Conservation (phyloP, 495 filamentous ascomycete species). For the Cercophora scortea region DNA sequence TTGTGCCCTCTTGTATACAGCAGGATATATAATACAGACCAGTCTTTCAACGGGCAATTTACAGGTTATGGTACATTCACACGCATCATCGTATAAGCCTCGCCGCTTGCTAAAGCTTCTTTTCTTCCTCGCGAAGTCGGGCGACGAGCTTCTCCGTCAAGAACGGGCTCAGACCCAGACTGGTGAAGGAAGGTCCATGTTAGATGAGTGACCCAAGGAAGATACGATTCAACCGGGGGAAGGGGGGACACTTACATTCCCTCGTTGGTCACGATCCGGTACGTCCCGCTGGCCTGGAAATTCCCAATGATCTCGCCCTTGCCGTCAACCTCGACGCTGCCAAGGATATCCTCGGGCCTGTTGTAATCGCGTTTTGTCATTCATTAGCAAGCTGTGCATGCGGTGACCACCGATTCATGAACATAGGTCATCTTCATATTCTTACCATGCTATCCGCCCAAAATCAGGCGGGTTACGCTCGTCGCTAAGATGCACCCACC, state of each 20-base stretch:
- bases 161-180: conserved; percentile 18
- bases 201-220: not conserved
- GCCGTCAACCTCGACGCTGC: conserved; percentile 79
- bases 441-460: conserved; percentile 72
- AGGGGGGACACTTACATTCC: conserved; percentile 51
- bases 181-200: not conserved
- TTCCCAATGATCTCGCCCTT: conserved; percentile 60
- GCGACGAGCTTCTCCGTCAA: conserved; percentile 17
- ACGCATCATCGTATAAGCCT: too few relatives aligned
- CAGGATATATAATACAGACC: too few relatives aligned
- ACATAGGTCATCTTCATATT: too few relatives aligned
- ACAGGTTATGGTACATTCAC: too few relatives aligned
- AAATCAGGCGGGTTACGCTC: conserved; percentile 75
- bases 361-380: too few relatives aligned
- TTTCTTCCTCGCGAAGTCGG: conserved; percentile 17
- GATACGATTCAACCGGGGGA: too few relatives aligned
- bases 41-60: too few relatives aligned
- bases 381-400: not conserved
- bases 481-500: conserved; percentile 87
- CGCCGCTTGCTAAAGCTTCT: not conserved
- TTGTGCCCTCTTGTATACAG: too few relatives aligned
- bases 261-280: conserved; percentile 59
- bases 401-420: too few relatives aligned
- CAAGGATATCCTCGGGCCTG: conserved; percentile 81
- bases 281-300: conserved; percentile 61